Evolutionary conservation across 331 rosid species (phyloP).

Genomic region (Pyrus hybrid): DNA sequence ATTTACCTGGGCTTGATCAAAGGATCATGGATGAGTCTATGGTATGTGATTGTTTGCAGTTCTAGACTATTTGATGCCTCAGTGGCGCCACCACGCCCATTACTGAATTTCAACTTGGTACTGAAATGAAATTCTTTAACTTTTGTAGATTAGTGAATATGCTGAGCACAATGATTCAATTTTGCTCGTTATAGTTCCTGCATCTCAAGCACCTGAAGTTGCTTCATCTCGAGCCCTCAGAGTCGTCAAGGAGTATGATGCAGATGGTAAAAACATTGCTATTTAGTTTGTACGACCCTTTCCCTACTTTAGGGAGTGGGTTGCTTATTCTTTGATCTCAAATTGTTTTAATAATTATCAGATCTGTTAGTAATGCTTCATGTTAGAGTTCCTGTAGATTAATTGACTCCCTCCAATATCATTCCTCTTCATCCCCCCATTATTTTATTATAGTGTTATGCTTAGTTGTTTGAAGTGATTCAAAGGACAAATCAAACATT

Average conservation of each 20-base stretch:
- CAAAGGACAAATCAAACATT: conserved; percentile 4
- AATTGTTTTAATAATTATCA: neutral
- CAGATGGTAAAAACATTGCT: conserved; percentile 60
- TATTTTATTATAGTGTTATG: neutral
- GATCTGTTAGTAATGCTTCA: no score
- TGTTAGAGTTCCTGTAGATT: neutral
- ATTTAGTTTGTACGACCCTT: neutral
- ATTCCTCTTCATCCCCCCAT: neutral
- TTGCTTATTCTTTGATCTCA: neutral
- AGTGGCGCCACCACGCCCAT: neutral
- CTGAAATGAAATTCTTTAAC: neutral
- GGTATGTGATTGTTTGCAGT: conserved; percentile 36
- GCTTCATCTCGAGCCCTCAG: conserved; percentile 80
- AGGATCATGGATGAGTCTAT: conserved; percentile 67
- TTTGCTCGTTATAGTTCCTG: conserved; percentile 76
- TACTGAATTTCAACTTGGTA: neutral
- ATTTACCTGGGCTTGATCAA: conserved; percentile 95
- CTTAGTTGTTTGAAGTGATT: neutral
- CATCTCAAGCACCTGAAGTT: conserved; percentile 84
- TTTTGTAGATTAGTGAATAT: conserved; percentile 74
- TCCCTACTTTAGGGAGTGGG: neutral
- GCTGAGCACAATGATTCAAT: conserved; percentile 88
- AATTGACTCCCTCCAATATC: neutral
- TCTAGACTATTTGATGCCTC: neutral
- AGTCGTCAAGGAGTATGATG: conserved; percentile 76